Evolutionary conservation across 75 land plant species (phyloP).

Genomic region (Sequoia sempervirens): DNA sequence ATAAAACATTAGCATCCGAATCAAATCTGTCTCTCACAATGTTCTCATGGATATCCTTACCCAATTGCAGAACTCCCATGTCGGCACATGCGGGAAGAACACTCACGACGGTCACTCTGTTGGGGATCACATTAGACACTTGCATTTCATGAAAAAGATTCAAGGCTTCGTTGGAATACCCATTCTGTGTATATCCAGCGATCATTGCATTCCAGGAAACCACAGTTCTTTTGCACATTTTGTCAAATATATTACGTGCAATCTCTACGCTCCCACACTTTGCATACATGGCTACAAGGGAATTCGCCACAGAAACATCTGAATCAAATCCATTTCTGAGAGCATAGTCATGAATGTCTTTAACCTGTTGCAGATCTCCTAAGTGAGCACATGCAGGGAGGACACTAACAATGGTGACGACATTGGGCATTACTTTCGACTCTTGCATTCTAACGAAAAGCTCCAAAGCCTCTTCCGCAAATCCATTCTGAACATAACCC

Average conservation of each 20-base stretch:
- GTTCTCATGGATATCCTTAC: slow-evolving; percentile 26
- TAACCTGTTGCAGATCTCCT: background rate
- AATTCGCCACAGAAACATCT: slow-evolving; percentile 2
- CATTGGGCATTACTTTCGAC: background rate
- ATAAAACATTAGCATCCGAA: background rate
- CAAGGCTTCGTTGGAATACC: slow-evolving; percentile 39
- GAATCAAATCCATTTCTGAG: background rate
- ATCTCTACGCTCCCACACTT: slow-evolving; percentile 19
- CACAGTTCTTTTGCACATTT: slow-evolving; percentile 1
- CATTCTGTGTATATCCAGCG: slow-evolving; percentile 27
- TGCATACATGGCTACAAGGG: background rate
- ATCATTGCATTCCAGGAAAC: slow-evolving; percentile 9
- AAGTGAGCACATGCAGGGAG: background rate
- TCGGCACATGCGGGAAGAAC: slow-evolving; percentile 36
- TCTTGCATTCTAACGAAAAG: background rate
- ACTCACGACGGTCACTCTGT: slow-evolving; percentile 29
- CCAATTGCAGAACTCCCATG: slow-evolving; percentile 23
- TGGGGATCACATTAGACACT: slow-evolving; percentile 28
- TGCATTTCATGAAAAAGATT: slow-evolving; percentile 54
- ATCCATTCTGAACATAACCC: slow-evolving; percentile 56
- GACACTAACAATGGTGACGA: background rate
- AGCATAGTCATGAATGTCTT: background rate
- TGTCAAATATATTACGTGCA: slow-evolving; percentile 12
- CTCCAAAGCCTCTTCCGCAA: background rate
- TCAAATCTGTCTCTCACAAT: background rate